phyloP scores from a whole-genome alignment of 1,139 yeast genomes.

The Kazachstania sp. region DNA sequence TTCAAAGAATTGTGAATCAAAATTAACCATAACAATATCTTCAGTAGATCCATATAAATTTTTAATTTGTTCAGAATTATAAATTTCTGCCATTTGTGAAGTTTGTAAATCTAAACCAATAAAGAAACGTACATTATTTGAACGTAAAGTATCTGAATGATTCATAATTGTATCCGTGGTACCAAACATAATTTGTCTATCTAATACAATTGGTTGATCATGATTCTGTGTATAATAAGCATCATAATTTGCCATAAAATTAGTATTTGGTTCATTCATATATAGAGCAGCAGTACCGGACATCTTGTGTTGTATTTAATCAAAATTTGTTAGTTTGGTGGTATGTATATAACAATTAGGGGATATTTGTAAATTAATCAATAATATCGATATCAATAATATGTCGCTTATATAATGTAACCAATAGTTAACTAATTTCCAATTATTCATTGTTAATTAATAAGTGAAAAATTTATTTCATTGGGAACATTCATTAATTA shows the following conservation, averaged over 20 bases:
- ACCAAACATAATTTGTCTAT: constrained; percentile 31
- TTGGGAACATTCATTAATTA: not conserved
- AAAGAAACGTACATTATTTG: constrained; percentile 16
- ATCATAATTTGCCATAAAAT: constrained; percentile 4
- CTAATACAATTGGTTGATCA: constrained; percentile 28
- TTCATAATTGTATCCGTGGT: constrained; percentile 30
- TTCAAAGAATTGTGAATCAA: constrained; percentile 11
- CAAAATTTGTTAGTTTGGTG: not conserved
- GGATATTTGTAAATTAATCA: no score
- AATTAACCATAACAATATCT: constrained; percentile 20
- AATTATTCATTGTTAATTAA: no score
- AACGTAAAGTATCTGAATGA: constrained; percentile 16
- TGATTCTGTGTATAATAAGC: constrained; percentile 10
- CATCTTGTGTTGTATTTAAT: no score
- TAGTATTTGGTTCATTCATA: not conserved
- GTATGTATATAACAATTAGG: no score
- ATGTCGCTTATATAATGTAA: no score
- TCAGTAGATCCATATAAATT: constrained; percentile 11
- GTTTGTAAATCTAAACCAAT: constrained; percentile 23
- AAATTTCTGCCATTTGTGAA: constrained; percentile 23
- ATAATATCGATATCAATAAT: no score
- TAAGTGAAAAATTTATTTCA: not conserved
- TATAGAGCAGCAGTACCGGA: not conserved
- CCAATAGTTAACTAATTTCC: no score
- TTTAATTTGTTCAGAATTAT: constrained; percentile 13